Evolutionary conservation across 2,329 filamentous ascomycete species (phyloP).

Genomic region (Ophiostoma montium): DNA sequence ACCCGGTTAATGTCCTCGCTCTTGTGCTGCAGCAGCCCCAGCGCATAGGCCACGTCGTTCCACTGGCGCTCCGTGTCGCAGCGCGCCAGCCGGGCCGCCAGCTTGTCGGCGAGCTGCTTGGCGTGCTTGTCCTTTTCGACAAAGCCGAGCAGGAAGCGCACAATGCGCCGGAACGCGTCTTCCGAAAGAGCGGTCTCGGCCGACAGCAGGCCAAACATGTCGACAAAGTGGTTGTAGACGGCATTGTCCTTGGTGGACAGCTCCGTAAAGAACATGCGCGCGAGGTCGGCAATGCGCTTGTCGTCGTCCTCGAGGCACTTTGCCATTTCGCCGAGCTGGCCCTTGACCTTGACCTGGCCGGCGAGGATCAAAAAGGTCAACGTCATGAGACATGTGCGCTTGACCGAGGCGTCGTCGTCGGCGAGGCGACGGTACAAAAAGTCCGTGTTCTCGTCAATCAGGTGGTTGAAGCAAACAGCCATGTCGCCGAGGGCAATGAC

Average conservation of each 20-base stretch:
- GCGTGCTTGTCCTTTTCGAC: conserved; percentile 99
- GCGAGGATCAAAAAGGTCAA: conserved; percentile 93
- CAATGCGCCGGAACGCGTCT: conserved; percentile 70
- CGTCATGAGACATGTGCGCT: conserved; percentile 96
- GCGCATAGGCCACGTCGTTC: conserved; percentile 90
- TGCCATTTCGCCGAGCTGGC: conserved; percentile 95
- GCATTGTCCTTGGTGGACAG: conserved; percentile 97
- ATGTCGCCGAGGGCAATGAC: conserved; percentile 96
- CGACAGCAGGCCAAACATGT: conserved; percentile 91
- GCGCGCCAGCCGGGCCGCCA: conserved; percentile 69
- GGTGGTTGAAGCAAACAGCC: conserved; percentile 98
- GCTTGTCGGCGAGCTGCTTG: conserved; percentile 81
- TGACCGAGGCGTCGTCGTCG: conserved; percentile 77
- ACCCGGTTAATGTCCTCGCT: conserved; percentile 77
- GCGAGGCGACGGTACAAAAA: conserved; percentile 91
- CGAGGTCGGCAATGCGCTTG: conserved; percentile 82
- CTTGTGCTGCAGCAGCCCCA: conserved; percentile 82
- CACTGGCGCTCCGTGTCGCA: conserved; percentile 92
- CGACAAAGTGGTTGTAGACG: conserved; percentile 98
- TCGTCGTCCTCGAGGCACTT: conserved; percentile 97
- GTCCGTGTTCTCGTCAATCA: conserved; percentile 98
- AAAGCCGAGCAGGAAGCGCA: conserved; percentile 88
- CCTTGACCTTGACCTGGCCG: conserved; percentile 98
- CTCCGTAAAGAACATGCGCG: conserved; percentile 97
- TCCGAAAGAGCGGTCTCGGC: conserved; percentile 70